A percentile compares a stretch with the other conserved stretches of the same genome.
Conservation (phyloP, 2,329 filamentous ascomycete species). For the Rasamsonia emersonii region DNA sequence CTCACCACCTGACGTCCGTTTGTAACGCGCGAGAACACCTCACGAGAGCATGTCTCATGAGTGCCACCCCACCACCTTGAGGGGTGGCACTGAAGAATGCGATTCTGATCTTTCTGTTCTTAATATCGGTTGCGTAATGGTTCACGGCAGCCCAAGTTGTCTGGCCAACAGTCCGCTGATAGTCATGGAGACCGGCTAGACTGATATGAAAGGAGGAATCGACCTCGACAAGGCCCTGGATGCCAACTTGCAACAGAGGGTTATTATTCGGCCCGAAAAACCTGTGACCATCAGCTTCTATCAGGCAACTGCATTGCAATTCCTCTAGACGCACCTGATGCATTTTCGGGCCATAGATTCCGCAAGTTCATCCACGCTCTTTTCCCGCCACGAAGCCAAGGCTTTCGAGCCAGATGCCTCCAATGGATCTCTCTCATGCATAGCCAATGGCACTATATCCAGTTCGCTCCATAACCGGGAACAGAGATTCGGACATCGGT, state of each 20-base stretch:
- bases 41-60: constrained; percentile 73
- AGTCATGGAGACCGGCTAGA: constrained; percentile 50
- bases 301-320: constrained; percentile 1
- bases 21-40: constrained; percentile 59
- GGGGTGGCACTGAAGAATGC: constrained; percentile 75
- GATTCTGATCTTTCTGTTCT: constrained; percentile 56
- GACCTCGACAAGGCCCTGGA: constrained; percentile 60
- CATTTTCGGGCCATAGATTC: constrained; percentile 75
- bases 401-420: constrained; percentile 17
- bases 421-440: constrained; percentile 31
- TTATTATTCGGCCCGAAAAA: constrained; percentile 64
- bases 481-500: constrained; percentile 56
- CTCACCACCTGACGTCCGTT: constrained; percentile 66
- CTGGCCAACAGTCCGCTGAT: constrained; percentile 51
- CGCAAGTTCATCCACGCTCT: constrained; percentile 68
- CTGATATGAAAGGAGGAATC: constrained; percentile 58
- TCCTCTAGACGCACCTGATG: constrained; percentile 48
- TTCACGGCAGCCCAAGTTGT: constrained; percentile 59
- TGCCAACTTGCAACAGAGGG: constrained; percentile 59
- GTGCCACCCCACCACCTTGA: constrained; percentile 71
- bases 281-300: constrained; percentile 32
- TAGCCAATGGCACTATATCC: constrained; percentile 64
- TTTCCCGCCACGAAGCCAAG: constrained; percentile 37
- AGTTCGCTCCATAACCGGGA: constrained; percentile 67
- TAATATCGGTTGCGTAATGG: constrained; percentile 55